Base-by-base conservation (phyloP, 257 asterid species). In the Euphrasia confusa region DNA sequence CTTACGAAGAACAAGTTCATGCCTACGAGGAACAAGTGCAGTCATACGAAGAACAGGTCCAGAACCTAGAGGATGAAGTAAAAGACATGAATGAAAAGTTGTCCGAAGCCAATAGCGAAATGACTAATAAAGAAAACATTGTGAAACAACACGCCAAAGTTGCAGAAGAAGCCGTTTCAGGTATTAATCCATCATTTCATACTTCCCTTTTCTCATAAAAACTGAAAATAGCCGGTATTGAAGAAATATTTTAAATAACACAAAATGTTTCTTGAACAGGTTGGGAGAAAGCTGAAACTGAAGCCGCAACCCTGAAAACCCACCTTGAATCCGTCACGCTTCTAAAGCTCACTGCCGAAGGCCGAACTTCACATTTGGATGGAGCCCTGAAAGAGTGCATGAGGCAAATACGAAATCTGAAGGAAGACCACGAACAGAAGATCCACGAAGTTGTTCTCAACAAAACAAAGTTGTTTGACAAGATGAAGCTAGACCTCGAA, bases 121-220 rank as follows among this genome's bases (percentile, higher is more conserved):
- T 93, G 79, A 82, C 84, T 8, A 70, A 76, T 40, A 89, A 93
- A 74, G 99, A 89, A 53, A 83, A 63, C 77, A 71, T 87, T 68
- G 99, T 89, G 73, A 93, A 93, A 68, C 99, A 93, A 54, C 99
- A 93, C 54, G 84, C 88, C 48, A 93, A 93, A 81, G 97, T 93
- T 70, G 99, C 99, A 68, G 97, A 93, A 80, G 97, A 93, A 68
- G 99, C 99, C 57, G 94, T 93, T 63, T 87, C 99, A 87, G 99
- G 99, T 90, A 2, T 2, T 54, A 2, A 61, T 18, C 61, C 42
- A 58, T 54, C 33, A 11, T 24, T 61, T 21, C 15, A 28, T 28
- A n/a, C 44, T 17, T 27, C 39, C 35, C 5, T 50, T 24, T 66
- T 55, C 48, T 33, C 12, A 9, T 55, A 52, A 65, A 66, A 24